These are phyloP conservation scores for Phanerochaete sordida DNA, from an alignment of 768 basidiomycete species.

Conservation along the genomic window DNA sequence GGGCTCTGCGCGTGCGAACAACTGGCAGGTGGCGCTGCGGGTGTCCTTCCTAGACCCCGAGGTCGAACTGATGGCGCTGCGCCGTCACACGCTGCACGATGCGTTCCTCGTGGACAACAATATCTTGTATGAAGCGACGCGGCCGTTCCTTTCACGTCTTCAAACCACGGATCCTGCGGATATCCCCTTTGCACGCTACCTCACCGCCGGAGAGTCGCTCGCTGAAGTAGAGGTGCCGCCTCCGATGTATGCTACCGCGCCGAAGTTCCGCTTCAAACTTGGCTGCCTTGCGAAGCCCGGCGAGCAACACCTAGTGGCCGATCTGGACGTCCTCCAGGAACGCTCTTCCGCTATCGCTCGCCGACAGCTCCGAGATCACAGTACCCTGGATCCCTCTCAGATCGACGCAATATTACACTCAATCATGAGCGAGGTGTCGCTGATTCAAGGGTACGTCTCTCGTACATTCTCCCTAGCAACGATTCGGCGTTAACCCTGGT, in stretches of 20 bases:
- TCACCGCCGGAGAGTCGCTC: slow-evolving; percentile 38
- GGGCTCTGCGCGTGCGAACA: slow-evolving; percentile 34
- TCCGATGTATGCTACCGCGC: slow-evolving; percentile 51
- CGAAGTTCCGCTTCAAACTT: slow-evolving; percentile 55
- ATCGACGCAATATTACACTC: slow-evolving; percentile 63
- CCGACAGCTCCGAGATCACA: slow-evolving; percentile 39
- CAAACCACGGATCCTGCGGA: slow-evolving; percentile 50
- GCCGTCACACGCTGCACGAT: slow-evolving; percentile 10
- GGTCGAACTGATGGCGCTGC: slow-evolving; percentile 40
- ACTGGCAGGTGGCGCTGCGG: slow-evolving; percentile 39
- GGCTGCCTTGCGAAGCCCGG: slow-evolving; percentile 43
- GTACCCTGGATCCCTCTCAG: slow-evolving; percentile 67
- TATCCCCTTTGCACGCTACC: slow-evolving; percentile 51
- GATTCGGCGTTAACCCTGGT: too few species aligned
- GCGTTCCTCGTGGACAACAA: slow-evolving; percentile 49
- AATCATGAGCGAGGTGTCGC: slow-evolving; percentile 53
- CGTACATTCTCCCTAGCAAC: too few species aligned
- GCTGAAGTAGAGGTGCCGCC: slow-evolving; percentile 35
- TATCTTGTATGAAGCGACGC: slow-evolving; percentile 63
- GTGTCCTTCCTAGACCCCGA: slow-evolving; percentile 63
- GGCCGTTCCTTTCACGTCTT: slow-evolving; percentile 65
- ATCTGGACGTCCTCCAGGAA: slow-evolving; percentile 37
- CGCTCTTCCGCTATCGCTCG: slow-evolving; percentile 46
- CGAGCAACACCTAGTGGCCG: slow-evolving; percentile 28
- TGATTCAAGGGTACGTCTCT: slow-evolving; percentile 64